phyloP scores from a whole-genome alignment of 345 rosid genomes.

The Arabis hirsuta region DNA sequence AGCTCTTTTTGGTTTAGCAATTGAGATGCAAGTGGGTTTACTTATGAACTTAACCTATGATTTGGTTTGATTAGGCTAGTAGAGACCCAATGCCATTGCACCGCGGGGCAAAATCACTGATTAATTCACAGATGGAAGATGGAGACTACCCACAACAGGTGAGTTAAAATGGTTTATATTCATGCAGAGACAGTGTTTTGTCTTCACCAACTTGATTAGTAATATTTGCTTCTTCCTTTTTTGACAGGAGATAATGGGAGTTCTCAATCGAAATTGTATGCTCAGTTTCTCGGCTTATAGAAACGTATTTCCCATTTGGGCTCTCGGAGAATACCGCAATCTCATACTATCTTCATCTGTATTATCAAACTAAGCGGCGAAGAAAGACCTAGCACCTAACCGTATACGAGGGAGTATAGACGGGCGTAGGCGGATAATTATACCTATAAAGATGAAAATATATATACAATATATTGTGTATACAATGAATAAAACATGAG shows the following conservation, averaged over 20 bases:
- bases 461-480: no score
- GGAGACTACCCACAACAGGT: slow-evolving; percentile 83
- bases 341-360: not conserved
- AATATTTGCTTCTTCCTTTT: not conserved
- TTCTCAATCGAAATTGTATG: slow-evolving; percentile 66
- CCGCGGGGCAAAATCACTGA: slow-evolving; percentile 53
- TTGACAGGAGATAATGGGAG: slow-evolving; percentile 66
- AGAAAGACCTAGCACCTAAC: no score
- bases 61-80: slow-evolving; percentile 39
- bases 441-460: no score
- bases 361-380: no score
- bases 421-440: no score
- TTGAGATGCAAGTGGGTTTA: not conserved
- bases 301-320: slow-evolving; percentile 70
- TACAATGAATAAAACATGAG: no score
- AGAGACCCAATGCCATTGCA: slow-evolving; percentile 68
- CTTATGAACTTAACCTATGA: not conserved
- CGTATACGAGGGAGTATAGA: no score
- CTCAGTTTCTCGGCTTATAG: slow-evolving; percentile 64
- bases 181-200: not conserved
- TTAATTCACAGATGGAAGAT: slow-evolving; percentile 61
- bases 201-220: not conserved
- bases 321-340: slow-evolving; percentile 59
- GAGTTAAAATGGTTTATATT: not conserved
- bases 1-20: not conserved